Evolutionary conservation across 2,329 filamentous ascomycete genomes (phyloP).

Genomic region (Epichloe sylvatica): DNA sequence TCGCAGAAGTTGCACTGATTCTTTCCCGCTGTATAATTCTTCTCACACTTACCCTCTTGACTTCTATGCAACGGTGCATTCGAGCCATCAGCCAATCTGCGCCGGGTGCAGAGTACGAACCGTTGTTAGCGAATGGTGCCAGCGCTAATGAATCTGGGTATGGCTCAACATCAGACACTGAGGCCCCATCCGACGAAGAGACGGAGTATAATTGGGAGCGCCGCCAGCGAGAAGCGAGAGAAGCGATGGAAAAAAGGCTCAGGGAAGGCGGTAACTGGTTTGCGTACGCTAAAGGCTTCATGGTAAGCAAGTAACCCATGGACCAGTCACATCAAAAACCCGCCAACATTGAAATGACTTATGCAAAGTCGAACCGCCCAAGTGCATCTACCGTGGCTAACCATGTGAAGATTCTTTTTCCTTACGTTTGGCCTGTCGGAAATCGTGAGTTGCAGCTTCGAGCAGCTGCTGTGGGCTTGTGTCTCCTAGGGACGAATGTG

Average conservation of each 20-base stretch:
- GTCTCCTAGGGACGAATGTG: conserved; percentile 55
- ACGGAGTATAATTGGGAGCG: conserved; percentile 42
- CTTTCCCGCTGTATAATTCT: conserved; percentile 10
- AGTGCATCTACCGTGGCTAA: neutral
- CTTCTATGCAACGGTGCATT: conserved; percentile 15
- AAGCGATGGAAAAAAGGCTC: conserved; percentile 52
- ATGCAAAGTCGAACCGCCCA: no score
- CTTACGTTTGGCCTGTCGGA: conserved; percentile 63
- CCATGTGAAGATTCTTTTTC: conserved; percentile 51
- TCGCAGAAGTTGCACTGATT: conserved; percentile 13
- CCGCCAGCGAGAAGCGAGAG: conserved; percentile 38
- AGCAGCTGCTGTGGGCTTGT: conserved; percentile 50
- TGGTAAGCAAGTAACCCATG: conserved; percentile 22
- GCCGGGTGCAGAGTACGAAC: conserved; percentile 43
- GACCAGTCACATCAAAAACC: neutral
- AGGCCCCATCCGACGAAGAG: conserved; percentile 23
- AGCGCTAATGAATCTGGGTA: conserved; percentile 21
- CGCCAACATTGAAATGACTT: no score
- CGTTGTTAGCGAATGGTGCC: conserved; percentile 31
- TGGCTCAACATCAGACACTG: conserved; percentile 27
- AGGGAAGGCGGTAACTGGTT: conserved; percentile 64
- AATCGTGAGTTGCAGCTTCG: conserved; percentile 53
- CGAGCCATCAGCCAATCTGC: conserved; percentile 9
- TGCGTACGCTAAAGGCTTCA: conserved; percentile 61
- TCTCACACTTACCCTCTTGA: conserved; percentile 18